Evolutionary conservation across 1,139 yeast genomes (phyloP).

Genomic region (Saccharomyces hybrid): DNA sequence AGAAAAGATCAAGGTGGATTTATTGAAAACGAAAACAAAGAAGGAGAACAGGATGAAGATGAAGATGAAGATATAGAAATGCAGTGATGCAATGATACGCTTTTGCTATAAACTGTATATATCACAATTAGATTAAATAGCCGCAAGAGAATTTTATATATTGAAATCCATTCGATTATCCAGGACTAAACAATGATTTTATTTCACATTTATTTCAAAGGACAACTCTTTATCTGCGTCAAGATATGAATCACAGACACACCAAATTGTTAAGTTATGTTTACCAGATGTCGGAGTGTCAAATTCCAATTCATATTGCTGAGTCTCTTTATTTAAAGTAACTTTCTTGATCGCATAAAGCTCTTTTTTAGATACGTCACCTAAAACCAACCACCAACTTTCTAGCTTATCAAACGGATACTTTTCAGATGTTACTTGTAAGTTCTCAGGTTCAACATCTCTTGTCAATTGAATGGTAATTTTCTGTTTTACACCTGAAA

Average conservation of each 20-base stretch:
- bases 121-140: neutral
- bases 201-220: constrained; percentile 42
- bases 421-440: constrained; percentile 47
- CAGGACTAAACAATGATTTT: neutral
- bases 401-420: constrained; percentile 62
- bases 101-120: neutral
- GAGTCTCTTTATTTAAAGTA: constrained; percentile 45
- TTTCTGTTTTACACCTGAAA: neutral
- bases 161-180: neutral
- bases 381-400: constrained; percentile 81
- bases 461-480: constrained; percentile 43
- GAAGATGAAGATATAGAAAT: constrained; percentile 18
- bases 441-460: constrained; percentile 70
- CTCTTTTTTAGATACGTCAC: constrained; percentile 53
- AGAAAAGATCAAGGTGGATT: constrained; percentile 13
- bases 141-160: neutral
- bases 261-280: constrained; percentile 64
- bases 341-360: constrained; percentile 71
- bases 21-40: neutral
- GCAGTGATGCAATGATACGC: constrained; percentile 2
- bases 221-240: constrained; percentile 82
- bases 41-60: constrained; percentile 10
- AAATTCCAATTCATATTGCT: constrained; percentile 48
- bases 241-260: constrained; percentile 82
- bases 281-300: constrained; percentile 54